Conservation (phyloP, 305 asterid genomes). For the Nicotiana rustica region DNA sequence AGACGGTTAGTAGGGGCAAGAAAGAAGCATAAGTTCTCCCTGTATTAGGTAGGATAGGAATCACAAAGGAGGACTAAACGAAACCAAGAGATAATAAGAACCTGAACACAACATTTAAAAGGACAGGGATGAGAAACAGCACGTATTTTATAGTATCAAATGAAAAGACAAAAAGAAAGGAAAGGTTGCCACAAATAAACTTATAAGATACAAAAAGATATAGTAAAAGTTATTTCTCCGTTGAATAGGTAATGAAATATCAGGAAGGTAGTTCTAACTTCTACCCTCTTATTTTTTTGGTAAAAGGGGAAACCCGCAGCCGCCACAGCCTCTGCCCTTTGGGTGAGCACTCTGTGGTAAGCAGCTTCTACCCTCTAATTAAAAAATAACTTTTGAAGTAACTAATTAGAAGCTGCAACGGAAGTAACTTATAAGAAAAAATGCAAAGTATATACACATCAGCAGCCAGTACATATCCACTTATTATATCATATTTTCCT, state of each 20-base stretch:
- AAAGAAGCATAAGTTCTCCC: constrained; percentile 11
- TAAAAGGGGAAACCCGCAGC: no score
- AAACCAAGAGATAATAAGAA: constrained; percentile 14
- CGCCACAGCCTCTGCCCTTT: no score
- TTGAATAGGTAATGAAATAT: not conserved
- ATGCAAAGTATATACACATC: not conserved
- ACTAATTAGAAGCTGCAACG: no score
- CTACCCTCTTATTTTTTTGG: no score
- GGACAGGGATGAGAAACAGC: not conserved
- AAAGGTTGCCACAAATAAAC: not conserved
- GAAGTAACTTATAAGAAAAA: no score
- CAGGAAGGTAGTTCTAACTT: no score
- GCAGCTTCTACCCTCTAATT: no score
- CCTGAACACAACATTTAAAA: not conserved
- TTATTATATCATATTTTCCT: not conserved
- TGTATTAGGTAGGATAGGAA: not conserved
- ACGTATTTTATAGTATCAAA: constrained; percentile 1
- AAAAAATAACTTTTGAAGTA: no score
- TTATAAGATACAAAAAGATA: constrained; percentile 14
- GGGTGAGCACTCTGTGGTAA: no score
- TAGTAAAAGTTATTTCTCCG: not conserved
- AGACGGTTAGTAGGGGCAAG: not conserved
- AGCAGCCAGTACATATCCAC: constrained; percentile 26
- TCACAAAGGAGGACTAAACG: not conserved
- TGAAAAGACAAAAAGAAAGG: not conserved